Conservation (phyloP, 148 eudicot genomes). For the Rhododendron molle region DNA sequence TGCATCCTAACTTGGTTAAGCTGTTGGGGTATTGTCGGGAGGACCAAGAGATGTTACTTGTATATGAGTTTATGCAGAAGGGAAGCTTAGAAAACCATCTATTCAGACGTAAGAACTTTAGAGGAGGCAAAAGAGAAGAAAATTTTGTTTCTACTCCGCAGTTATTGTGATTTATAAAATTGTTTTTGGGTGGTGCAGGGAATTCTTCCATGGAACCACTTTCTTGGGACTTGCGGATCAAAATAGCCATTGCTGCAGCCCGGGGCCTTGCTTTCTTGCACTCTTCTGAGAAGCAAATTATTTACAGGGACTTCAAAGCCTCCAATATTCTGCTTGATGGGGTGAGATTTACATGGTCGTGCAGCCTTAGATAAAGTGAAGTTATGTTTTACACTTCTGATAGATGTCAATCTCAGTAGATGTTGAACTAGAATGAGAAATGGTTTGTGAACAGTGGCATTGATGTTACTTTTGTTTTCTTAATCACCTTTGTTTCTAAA, state of each 20-base stretch:
- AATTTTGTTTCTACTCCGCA: not conserved
- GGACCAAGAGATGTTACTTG: conserved; percentile 37
- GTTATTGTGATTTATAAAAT: not conserved
- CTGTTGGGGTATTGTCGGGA: conserved; percentile 50
- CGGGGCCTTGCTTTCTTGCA: conserved; percentile 60
- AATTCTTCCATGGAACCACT: conserved; percentile 34
- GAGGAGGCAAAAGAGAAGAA: not conserved
- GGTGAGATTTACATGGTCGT: conserved; percentile 19
- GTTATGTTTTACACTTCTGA: not conserved
- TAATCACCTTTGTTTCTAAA: not conserved
- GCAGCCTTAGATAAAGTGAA: not conserved
- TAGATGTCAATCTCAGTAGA: not conserved
- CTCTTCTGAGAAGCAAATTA: conserved; percentile 39
- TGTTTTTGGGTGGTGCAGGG: conserved; percentile 27
- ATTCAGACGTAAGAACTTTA: conserved; percentile 38
- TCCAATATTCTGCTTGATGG: conserved; percentile 65
- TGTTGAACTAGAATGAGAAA: not conserved
- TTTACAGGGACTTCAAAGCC: conserved; percentile 62
- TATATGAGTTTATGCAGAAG: conserved; percentile 42
- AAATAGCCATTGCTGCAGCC: conserved; percentile 56
- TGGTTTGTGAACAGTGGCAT: not conserved
- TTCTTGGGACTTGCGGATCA: conserved; percentile 50
- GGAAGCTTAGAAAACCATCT: conserved; percentile 57
- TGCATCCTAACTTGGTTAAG: conserved; percentile 47
- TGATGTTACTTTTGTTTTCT: not conserved